phyloP scores from a whole-genome alignment of 2,329 filamentous ascomycete genomes.

The Rutstroemia sp. region DNA sequence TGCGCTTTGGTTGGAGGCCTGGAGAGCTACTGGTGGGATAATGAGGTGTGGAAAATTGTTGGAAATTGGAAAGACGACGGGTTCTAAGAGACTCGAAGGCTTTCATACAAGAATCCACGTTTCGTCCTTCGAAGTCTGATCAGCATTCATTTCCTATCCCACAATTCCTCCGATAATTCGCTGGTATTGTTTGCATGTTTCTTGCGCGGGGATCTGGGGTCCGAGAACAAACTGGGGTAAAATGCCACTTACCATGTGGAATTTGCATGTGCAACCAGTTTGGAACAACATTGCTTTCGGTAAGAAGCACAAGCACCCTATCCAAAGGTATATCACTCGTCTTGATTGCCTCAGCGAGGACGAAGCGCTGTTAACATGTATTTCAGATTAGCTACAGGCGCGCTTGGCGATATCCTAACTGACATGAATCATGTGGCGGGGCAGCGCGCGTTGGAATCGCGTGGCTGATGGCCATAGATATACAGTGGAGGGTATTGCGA shows the following conservation, averaged over 20 bases:
- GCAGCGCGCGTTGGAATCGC: neutral
- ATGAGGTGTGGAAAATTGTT: conserved; percentile 1
- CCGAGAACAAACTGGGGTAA: conserved; percentile 11
- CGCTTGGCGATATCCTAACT: conserved; percentile 1
- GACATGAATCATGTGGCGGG: too few species aligned
- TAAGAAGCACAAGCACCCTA: conserved; percentile 36
- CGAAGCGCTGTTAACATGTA: conserved; percentile 28
- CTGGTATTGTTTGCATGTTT: neutral
- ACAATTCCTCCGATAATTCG: neutral
- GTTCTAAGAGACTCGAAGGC: conserved; percentile 19
- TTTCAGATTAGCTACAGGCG: conserved; percentile 16
- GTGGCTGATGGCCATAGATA: neutral
- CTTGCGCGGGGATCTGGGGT: neutral
- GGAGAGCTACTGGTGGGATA: conserved; percentile 4
- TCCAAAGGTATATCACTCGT: conserved; percentile 36
- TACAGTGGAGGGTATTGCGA: neutral
- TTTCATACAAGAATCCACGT: conserved; percentile 24
- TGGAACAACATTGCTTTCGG: conserved; percentile 36
- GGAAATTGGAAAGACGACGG: neutral
- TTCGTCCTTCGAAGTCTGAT: conserved; percentile 19
- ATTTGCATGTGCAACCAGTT: conserved; percentile 42
- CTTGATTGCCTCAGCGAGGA: conserved; percentile 46
- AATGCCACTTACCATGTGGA: conserved; percentile 37
- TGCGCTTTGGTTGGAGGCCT: conserved; percentile 20
- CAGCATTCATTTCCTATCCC: neutral